A percentile compares a stretch with the other conserved stretches of the same genome.
phyloP scores from a whole-genome alignment of 805 yeast species.

The Candida orba region DNA sequence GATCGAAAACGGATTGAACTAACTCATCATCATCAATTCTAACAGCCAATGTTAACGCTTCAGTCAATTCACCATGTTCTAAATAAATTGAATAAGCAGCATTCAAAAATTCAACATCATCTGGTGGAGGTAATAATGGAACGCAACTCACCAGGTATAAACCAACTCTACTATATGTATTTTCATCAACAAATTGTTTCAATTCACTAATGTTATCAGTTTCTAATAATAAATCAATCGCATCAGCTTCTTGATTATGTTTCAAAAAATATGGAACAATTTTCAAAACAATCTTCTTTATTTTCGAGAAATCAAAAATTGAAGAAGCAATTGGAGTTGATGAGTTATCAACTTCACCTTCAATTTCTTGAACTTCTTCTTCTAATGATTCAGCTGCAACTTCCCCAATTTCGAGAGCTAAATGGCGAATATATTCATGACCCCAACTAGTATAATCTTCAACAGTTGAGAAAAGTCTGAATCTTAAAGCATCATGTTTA shows the following conservation, averaged over 20 bases:
- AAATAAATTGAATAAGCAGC: constrained; percentile 86
- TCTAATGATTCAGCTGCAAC: constrained; percentile 54
- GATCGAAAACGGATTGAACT: constrained; percentile 73
- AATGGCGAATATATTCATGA: constrained; percentile 93
- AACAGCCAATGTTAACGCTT: constrained; percentile 85
- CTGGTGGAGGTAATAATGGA: constrained; percentile 93
- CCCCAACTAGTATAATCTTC: constrained; percentile 84
- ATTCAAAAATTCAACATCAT: constrained; percentile 75
- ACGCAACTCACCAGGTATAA: constrained; percentile 93
- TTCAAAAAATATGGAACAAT: constrained; percentile 85
- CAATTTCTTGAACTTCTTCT: constrained; percentile 26
- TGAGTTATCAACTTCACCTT: constrained; percentile 6
- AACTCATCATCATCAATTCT: constrained; percentile 77
- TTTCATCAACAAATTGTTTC: constrained; percentile 76
- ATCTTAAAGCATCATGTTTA: constrained; percentile 71
- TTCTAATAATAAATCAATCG: constrained; percentile 87
- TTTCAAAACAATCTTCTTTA: constrained; percentile 61
- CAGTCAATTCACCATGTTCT: constrained; percentile 71
- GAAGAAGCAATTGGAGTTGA: constrained; percentile 5
- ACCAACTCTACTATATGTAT: constrained; percentile 83
- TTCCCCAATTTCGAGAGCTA: constrained; percentile 92
- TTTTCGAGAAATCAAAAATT: constrained; percentile 29
- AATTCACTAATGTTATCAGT: constrained; percentile 80
- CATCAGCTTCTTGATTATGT: constrained; percentile 98
- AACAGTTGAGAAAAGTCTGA: constrained; percentile 56